These are phyloP conservation scores for Euphrasia confusa DNA, from an alignment of 257 asterid species.

Conservation along the genomic window DNA sequence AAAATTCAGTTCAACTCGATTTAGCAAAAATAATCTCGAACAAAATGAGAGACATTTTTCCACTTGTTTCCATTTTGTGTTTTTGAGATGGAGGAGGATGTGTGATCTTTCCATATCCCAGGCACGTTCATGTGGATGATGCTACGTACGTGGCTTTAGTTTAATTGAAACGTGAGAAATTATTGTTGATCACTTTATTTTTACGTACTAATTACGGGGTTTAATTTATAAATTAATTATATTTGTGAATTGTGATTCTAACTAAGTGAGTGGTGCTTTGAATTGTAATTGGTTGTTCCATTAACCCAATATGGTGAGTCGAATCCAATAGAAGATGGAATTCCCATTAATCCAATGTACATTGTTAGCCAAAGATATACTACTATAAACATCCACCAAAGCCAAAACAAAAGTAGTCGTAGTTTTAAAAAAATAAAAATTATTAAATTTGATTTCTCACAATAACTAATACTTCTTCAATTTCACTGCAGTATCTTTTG, in stretches of 20 bases:
- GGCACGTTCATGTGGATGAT: constrained; percentile 50
- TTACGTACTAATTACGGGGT: too few species aligned
- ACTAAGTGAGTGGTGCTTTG: constrained; percentile 16
- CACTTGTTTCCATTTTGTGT: constrained; percentile 24
- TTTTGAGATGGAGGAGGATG: constrained; percentile 17
- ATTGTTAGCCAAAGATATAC: too few species aligned
- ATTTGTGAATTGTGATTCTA: too few species aligned
- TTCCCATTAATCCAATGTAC: constrained; percentile 3
- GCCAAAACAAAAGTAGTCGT: too few species aligned
- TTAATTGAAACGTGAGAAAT: constrained; percentile 36
- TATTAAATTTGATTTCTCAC: too few species aligned
- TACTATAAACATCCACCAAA: neutral
- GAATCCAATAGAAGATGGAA: constrained; percentile 1
- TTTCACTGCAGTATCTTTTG: too few species aligned
- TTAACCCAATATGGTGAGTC: constrained; percentile 12
- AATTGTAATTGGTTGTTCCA: constrained; percentile 27
- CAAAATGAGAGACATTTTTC: constrained; percentile 3
- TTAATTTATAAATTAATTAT: too few species aligned
- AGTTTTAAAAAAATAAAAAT: too few species aligned
- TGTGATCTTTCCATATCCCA: constrained; percentile 48
- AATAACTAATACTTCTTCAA: too few species aligned
- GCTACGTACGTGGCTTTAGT: constrained; percentile 30
- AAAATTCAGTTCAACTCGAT: too few species aligned
- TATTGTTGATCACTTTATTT: too few species aligned
- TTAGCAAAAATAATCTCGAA: neutral